Percentiles rank a stretch among this genome's conserved stretches.
Conservation (phyloP, 495 filamentous ascomycete genomes). For the Hypomontagnella monticulosa region DNA sequence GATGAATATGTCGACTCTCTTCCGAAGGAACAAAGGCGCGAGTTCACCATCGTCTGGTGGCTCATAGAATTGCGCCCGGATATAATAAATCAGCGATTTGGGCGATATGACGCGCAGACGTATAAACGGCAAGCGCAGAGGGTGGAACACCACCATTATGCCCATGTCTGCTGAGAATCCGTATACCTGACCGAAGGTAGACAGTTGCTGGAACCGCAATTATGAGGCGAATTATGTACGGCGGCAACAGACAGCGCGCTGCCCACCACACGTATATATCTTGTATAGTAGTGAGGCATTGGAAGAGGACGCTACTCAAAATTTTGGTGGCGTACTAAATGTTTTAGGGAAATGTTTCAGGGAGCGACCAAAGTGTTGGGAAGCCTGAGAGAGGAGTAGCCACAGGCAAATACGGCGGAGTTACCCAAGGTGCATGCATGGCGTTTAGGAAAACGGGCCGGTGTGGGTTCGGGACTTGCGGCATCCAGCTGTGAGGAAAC, state of each 20-base stretch:
- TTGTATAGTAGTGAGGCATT: conserved; percentile 44
- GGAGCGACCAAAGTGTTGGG: conserved; percentile 9
- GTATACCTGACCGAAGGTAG: conserved; percentile 7
- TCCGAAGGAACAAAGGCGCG: conserved; percentile 55
- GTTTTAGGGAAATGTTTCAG: conserved; percentile 6
- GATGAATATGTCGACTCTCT: conserved; percentile 56
- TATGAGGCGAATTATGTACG: conserved; percentile 10
- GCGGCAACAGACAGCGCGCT: conserved; percentile 16
- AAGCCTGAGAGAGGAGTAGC: conserved; percentile 5
- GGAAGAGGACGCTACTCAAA: conserved; percentile 1
- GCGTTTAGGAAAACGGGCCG: conserved; percentile 44
- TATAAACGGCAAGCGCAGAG: conserved; percentile 5
- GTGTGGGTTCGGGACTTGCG: conserved; percentile 29
- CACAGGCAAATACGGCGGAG: conserved; percentile 28
- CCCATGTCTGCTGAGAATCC: conserved; percentile 15
- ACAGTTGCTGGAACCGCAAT: conserved; percentile 7
- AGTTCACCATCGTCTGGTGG: conserved; percentile 50
- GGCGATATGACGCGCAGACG: conserved; percentile 11
- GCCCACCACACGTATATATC: conserved; percentile 38
- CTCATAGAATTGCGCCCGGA: conserved; percentile 20
- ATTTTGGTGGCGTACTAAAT: conserved; percentile 16
- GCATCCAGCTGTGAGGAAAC: conserved; percentile 27
- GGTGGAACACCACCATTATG: conserved; percentile 17
- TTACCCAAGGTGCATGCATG: conserved; percentile 45
- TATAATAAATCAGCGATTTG: neutral